phyloP scores from a whole-genome alignment of 148 eudicot species.

The Vaccinium corymbosum region DNA sequence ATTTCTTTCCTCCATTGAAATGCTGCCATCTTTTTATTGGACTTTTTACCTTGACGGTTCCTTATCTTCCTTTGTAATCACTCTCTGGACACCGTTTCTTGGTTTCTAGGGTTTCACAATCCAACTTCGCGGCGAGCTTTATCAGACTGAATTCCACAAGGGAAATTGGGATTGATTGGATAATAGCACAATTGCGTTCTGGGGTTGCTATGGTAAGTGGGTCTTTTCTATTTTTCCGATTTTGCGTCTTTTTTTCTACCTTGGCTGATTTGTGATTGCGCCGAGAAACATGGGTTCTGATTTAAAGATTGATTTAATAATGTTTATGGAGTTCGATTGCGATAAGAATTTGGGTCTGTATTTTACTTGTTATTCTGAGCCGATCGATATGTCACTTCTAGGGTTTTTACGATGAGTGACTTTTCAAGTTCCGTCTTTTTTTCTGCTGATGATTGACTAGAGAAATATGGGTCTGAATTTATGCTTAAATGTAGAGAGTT shows the following conservation, averaged over 20 bases:
- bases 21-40: slow-evolving; percentile 13
- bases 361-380: background rate
- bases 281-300: background rate
- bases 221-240: background rate
- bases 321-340: background rate
- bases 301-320: too few species aligned
- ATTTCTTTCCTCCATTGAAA: slow-evolving; percentile 10
- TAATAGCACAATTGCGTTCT: background rate
- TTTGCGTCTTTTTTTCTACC: background rate
- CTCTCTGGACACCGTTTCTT: slow-evolving; percentile 4
- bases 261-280: background rate
- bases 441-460: background rate
- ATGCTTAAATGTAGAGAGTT: background rate
- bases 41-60: background rate
- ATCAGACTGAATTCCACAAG: background rate
- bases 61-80: background rate
- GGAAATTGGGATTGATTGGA: background rate
- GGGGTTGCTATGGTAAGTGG: slow-evolving; percentile 3
- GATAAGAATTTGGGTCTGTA: background rate
- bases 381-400: background rate
- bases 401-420: background rate
- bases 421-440: background rate
- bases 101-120: slow-evolving; percentile 11
- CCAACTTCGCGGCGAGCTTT: background rate
- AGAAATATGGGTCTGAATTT: background rate